Evolutionary conservation across 345 rosid genomes (phyloP).

Genomic region (Toxicodendron radicans): DNA sequence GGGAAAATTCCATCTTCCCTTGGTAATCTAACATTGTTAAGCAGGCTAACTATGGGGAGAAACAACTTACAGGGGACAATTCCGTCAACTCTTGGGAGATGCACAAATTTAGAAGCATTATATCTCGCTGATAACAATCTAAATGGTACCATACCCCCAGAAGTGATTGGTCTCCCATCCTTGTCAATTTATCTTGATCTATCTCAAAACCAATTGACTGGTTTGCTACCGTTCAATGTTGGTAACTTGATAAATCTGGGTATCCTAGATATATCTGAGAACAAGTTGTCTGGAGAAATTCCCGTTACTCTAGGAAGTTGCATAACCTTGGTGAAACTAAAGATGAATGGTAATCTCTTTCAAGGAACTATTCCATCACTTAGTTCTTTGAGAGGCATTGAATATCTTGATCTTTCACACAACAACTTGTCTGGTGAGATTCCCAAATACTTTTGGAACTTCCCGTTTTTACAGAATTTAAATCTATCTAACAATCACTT

Average conservation of each 20-base stretch:
- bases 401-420: constrained; percentile 34
- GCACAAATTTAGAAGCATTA: too few relatives aligned
- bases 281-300: constrained; percentile 36
- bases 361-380: constrained; percentile 32
- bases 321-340: constrained; percentile 11
- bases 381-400: constrained; percentile 29
- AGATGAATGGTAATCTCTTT: constrained; percentile 29
- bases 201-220: too few relatives aligned
- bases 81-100: constrained; percentile 19
- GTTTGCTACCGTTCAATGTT: too few relatives aligned
- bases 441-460: constrained; percentile 14
- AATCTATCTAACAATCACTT: constrained; percentile 45
- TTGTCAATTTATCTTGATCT: too few relatives aligned
- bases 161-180: too few relatives aligned
- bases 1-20: constrained; percentile 17
- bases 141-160: too few relatives aligned
- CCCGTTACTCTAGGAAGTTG: constrained; percentile 30
- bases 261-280: constrained; percentile 12
- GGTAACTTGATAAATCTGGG: constrained; percentile 24
- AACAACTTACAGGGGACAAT: constrained; percentile 29
- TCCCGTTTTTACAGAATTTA: constrained; percentile 14
- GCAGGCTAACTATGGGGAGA: not conserved
- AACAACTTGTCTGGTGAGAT: constrained; percentile 36
- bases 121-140: too few relatives aligned
- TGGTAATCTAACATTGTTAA: constrained; percentile 14